Evolutionary conservation across 2,329 filamentous ascomycete genomes (phyloP), one percentile per base, ranked within the genome.

Genomic region (Neopestalotiopsis sp.): DNA sequence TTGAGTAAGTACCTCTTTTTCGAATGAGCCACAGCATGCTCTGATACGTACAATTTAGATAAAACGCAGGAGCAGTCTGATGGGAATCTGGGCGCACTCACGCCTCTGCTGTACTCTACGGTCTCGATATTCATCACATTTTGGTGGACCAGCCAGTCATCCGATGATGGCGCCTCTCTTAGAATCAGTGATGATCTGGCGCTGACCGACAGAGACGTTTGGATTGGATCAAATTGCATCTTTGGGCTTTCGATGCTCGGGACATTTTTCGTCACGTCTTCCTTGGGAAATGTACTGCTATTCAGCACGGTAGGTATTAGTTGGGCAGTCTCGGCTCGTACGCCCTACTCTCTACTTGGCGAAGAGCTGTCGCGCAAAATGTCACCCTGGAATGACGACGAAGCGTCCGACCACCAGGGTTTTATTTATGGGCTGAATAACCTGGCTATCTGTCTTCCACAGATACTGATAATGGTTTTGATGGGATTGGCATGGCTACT

Each of bases 371-470:
- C 63, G 9, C 63, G 63, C 12, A 20, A n/a, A 24, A 32, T 28
- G 4, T 28, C 24, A 28, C 24, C 24, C 24, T 28, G 24, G 30
- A 28, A 28, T 34, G 30, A 32, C 3, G 57, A 59, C 13, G 57
- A 59, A 12, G 24, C 14, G 30, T 59, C 28, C 13, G 57, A 59
- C 2, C 38, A 42, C 28, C 40, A 65, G 6, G 63, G 63, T 0
- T 20, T 65, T 24, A 7, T 65, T 2, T 65, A 65, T 6, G 63
- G 63, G 24, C 40, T 65, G 2, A 13, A 65, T 6, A 65, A 65
- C 24, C 63, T 65, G 13, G 63, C 63, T 2, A 65, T 65, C 28
- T 65, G 63, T n/a, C 45, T 65, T n/a, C 63, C 63, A 13, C 63
- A 65, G 24, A 65, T 65, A 9, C 34, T 65, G 12, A 56, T 65